A percentile compares a stretch with the other conserved stretches of the same genome.
Conservation (phyloP, 208 protist genomes). For the Acanthamoeba lenticulata region DNA sequence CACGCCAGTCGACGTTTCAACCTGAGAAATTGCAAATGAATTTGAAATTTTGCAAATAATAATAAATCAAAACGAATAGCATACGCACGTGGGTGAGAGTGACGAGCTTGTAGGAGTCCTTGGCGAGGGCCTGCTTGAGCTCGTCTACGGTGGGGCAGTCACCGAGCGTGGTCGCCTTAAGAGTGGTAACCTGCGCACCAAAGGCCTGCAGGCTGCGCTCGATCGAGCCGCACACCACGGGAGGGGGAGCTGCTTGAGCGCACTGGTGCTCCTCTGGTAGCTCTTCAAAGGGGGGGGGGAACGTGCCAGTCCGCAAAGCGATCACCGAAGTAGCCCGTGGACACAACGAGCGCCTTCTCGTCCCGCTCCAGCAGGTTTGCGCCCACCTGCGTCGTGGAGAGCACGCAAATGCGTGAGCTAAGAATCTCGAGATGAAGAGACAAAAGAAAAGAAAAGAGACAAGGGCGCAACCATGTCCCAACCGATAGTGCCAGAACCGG, state of each 20-base stretch:
- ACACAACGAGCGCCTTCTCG: conserved; percentile 65
- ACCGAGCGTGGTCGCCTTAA: conserved; percentile 41
- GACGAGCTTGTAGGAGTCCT: conserved; percentile 40
- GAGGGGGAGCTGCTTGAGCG: background rate
- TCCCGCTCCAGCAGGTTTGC: conserved; percentile 35
- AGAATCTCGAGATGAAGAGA: background rate
- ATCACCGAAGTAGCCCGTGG: conserved; percentile 72
- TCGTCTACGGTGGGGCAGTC: conserved; percentile 48
- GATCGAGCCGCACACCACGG: too few species aligned
- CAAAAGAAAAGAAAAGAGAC: background rate
- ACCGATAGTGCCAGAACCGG: conserved; percentile 68
- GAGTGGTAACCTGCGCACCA: conserved; percentile 2
- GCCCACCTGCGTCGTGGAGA: too few species aligned
- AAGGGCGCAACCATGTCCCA: conserved; percentile 63
- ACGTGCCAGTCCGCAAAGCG: conserved; percentile 67
- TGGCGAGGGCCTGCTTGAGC: conserved; percentile 12
- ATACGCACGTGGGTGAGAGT: conserved; percentile 54
- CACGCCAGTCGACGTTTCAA: conserved; percentile 70
- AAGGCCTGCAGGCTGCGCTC: conserved; percentile 44
- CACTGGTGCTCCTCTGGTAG: too few species aligned
- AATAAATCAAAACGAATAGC: background rate
- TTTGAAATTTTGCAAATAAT: too few species aligned
- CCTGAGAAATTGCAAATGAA: too few species aligned
- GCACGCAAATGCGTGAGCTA: too few species aligned
- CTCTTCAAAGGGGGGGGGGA: background rate